Conservation (phyloP, 345 rosid species). For the Capsella bursapastoris region DNA sequence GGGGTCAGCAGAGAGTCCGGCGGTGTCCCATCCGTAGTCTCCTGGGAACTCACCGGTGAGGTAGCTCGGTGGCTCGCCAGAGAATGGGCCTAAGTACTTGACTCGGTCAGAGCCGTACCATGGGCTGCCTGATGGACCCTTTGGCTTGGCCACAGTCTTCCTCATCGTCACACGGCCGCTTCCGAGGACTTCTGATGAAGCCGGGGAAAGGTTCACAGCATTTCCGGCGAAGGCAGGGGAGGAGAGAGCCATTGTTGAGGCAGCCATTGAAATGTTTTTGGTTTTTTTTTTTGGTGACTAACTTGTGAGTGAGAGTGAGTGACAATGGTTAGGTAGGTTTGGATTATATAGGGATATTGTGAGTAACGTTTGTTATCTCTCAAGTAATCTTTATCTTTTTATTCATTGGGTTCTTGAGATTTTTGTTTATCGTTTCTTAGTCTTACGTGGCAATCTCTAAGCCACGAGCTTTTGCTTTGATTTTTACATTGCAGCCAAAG, state of each 20-base stretch:
- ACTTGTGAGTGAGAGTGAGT: slow-evolving; percentile 40
- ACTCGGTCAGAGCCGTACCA: slow-evolving; percentile 83
- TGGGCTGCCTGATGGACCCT: slow-evolving; percentile 59
- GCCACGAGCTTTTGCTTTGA: slow-evolving; percentile 47
- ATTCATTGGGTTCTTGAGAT: slow-evolving; percentile 65
- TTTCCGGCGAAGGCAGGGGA: slow-evolving; percentile 68
- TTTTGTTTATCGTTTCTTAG: slow-evolving; percentile 35
- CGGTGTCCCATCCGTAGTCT: slow-evolving; percentile 70
- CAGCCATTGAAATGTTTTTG: slow-evolving; percentile 48
- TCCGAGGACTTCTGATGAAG: slow-evolving; percentile 50
- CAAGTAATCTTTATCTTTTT: slow-evolving; percentile 47
- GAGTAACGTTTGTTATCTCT: slow-evolving; percentile 50
- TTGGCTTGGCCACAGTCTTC: slow-evolving; percentile 48
- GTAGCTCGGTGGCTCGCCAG: slow-evolving; percentile 63
- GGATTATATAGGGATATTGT: slow-evolving; percentile 35
- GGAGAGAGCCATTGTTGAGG: slow-evolving; percentile 74
- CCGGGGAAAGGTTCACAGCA: slow-evolving; percentile 59
- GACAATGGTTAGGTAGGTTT: slow-evolving; percentile 1
- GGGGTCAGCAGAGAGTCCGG: slow-evolving; percentile 60
- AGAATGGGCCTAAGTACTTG: slow-evolving; percentile 82
- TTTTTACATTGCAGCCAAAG: slow-evolving; percentile 15
- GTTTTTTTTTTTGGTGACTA: slow-evolving; percentile 10
- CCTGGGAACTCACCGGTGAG: slow-evolving; percentile 75
- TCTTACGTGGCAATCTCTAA: slow-evolving; percentile 47
- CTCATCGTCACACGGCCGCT: slow-evolving; percentile 69